A percentile compares a stretch with the other conserved stretches of the same genome.
These are phyloP conservation scores for Tubosaeta sp. DNA, from an alignment of 768 basidiomycete genomes.

Conservation along the genomic window DNA sequence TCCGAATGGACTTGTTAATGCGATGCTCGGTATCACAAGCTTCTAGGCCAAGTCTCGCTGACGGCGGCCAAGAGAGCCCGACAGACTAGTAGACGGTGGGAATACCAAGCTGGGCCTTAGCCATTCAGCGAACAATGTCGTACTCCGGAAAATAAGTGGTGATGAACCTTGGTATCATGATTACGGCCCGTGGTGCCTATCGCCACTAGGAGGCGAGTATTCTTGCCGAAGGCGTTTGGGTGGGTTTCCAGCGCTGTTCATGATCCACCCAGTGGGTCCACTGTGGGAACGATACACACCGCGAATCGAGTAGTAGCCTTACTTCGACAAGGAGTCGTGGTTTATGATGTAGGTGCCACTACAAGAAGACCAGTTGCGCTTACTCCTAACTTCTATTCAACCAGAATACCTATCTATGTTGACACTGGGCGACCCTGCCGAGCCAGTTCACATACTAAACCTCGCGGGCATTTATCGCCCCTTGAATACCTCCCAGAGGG, in stretches of 20 bases:
- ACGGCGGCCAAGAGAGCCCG: neutral
- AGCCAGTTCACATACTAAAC: too few species aligned
- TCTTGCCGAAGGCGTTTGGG: neutral
- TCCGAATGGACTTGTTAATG: constrained; percentile 6
- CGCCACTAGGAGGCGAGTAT: neutral
- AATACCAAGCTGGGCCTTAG: neutral
- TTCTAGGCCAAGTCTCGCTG: neutral
- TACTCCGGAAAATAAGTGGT: neutral
- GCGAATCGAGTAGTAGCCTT: neutral
- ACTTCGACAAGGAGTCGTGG: neutral
- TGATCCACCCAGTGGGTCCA: neutral
- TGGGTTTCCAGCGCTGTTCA: neutral
- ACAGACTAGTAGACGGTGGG: constrained; percentile 3
- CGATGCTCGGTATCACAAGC: constrained; percentile 8
- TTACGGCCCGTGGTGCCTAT: neutral
- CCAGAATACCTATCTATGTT: too few species aligned
- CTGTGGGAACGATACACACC: neutral
- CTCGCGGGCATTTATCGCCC: too few species aligned
- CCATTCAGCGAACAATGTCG: neutral
- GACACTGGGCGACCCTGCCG: too few species aligned
- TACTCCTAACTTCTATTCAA: neutral
- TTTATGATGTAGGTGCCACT: neutral
- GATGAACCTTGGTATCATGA: neutral
- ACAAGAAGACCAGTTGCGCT: neutral
- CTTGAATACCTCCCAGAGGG: too few species aligned